phyloP scores from a whole-genome alignment of 345 rosid species.

The Crucihimalaya himalaica region DNA sequence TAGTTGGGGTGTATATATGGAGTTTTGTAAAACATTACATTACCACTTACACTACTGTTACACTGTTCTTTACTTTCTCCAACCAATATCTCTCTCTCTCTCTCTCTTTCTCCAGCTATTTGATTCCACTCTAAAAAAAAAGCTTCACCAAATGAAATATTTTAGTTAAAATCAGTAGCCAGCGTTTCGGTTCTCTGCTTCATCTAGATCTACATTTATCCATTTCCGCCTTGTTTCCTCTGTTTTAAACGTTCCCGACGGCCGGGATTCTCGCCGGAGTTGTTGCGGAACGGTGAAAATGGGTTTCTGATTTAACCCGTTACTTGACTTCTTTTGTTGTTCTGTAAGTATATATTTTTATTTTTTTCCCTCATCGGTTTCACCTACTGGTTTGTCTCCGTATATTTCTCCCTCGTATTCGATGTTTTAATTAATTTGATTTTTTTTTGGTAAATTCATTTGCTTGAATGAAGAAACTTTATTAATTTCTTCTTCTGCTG shows the following conservation, averaged over 20 bases:
- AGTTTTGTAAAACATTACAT: not conserved
- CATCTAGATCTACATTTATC: slow-evolving; percentile 32
- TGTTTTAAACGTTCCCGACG: not conserved
- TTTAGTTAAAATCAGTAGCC: not conserved
- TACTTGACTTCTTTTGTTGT: not conserved
- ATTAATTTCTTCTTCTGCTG: not conserved
- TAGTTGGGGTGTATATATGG: not conserved
- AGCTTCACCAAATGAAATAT: not conserved
- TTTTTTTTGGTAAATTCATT: not conserved
- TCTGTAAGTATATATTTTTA: not conserved
- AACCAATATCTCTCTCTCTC: not conserved
- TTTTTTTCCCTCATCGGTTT: not conserved
- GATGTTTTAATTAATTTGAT: not conserved
- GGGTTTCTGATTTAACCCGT: not conserved
- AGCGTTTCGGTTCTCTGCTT: slow-evolving; percentile 25
- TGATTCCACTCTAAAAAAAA: not conserved
- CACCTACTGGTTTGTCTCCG: not conserved
- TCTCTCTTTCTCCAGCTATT: slow-evolving; percentile 28
- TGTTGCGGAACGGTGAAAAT: not conserved
- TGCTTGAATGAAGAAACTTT: slow-evolving; percentile 7
- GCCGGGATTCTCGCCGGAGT: slow-evolving; percentile 24
- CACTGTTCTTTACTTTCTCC: not conserved
- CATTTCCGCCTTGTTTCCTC: not conserved
- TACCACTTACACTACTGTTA: not conserved
- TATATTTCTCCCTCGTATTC: not conserved